phyloP scores from a whole-genome alignment of 164 flowering plant species.

The Aristolochia fimbriata region DNA sequence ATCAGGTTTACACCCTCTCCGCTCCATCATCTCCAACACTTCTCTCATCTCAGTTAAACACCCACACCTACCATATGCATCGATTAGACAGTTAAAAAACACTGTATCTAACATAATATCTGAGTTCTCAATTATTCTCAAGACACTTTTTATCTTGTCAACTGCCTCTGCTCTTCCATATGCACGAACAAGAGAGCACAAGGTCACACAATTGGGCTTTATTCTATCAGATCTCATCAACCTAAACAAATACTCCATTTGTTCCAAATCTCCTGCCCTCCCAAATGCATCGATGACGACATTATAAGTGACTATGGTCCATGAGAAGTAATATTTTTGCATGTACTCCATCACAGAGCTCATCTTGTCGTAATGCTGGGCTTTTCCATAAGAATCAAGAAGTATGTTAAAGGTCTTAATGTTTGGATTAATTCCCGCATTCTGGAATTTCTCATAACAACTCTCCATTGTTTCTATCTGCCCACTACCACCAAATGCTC shows the following conservation, averaged over 20 bases:
- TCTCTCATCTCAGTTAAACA: constrained; percentile 81
- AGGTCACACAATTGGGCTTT: constrained; percentile 82
- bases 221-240: constrained; percentile 83
- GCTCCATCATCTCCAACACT: constrained; percentile 72
- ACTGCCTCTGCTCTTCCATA: constrained; percentile 59
- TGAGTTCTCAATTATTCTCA: constrained; percentile 67
- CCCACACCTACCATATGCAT: constrained; percentile 80
- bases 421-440: constrained; percentile 71
- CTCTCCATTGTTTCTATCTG: constrained; percentile 93
- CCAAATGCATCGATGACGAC: constrained; percentile 94
- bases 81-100: constrained; percentile 83
- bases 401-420: constrained; percentile 91
- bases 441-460: constrained; percentile 89
- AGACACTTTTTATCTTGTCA: constrained; percentile 57
- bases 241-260: constrained; percentile 91
- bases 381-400: constrained; percentile 85
- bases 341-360: constrained; percentile 91
- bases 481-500: constrained; percentile 91
- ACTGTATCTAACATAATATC: constrained; percentile 65
- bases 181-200: constrained; percentile 81
- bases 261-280: constrained; percentile 84
- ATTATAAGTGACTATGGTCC: constrained; percentile 91
- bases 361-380: constrained; percentile 66
- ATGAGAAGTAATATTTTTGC: constrained; percentile 83
- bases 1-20: constrained; percentile 71